A percentile compares a stretch with the other conserved stretches of the same genome.
Conservation (phyloP, 352 stramenopile genomes). For the Thalassiosira hispida region DNA sequence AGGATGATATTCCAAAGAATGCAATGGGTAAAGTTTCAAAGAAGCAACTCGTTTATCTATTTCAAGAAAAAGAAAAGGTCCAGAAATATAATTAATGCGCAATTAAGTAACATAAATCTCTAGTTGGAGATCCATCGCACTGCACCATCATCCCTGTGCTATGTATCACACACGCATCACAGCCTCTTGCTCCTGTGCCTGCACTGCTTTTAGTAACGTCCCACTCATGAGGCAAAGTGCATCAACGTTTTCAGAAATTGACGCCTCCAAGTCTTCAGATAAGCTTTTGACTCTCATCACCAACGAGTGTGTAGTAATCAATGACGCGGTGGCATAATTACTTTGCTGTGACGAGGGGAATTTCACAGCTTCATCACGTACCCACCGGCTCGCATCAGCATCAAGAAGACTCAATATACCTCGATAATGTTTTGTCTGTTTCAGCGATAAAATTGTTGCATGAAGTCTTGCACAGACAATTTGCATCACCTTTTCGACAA, state of each 20-base stretch:
- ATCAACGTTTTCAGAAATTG: slow-evolving; percentile 59
- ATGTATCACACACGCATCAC: slow-evolving; percentile 43
- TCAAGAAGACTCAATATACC: slow-evolving; percentile 71
- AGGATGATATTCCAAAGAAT: slow-evolving; percentile 90
- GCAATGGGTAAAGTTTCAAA: slow-evolving; percentile 95
- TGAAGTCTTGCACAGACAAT: slow-evolving; percentile 72
- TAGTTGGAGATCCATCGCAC: no score
- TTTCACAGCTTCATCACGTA: slow-evolving; percentile 61
- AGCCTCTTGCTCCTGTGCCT: slow-evolving; percentile 35
- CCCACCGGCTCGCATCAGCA: slow-evolving; percentile 72
- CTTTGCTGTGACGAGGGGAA: slow-evolving; percentile 15
- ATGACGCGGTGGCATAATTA: slow-evolving; percentile 43
- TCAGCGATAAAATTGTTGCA: slow-evolving; percentile 52
- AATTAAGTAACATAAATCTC: no score
- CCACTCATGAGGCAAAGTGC: slow-evolving; percentile 69
- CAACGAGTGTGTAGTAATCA: slow-evolving; percentile 67
- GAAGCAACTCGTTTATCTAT: slow-evolving; percentile 84
- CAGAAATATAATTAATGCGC: background rate
- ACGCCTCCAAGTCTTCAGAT: slow-evolving; percentile 51
- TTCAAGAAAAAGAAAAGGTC: slow-evolving; percentile 14
- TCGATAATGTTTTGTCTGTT: slow-evolving; percentile 53
- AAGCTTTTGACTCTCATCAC: slow-evolving; percentile 61
- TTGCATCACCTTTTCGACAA: slow-evolving; percentile 62
- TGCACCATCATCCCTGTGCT: background rate
- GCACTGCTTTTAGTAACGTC: slow-evolving; percentile 63